Evolutionary conservation across 2,329 filamentous ascomycete species (phyloP).

Genomic region (Cladosporium velox): DNA sequence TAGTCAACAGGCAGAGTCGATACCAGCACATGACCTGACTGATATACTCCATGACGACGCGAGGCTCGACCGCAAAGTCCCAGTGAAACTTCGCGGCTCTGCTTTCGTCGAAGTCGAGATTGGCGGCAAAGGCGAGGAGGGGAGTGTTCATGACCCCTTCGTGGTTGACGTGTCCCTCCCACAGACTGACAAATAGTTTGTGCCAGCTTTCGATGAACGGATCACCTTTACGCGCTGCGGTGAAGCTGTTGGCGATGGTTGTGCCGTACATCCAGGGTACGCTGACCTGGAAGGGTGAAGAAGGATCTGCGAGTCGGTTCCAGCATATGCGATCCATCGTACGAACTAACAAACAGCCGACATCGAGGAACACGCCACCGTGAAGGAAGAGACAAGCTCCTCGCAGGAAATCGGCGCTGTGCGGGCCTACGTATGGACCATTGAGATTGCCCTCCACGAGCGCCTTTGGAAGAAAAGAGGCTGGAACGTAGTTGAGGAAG

Average conservation of each 20-base stretch:
- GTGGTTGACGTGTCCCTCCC: slow-evolving; percentile 22
- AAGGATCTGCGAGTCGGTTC: slow-evolving; percentile 42
- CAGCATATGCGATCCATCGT: slow-evolving; percentile 44
- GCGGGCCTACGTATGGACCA: slow-evolving; percentile 46
- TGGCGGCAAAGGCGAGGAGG: slow-evolving; percentile 21
- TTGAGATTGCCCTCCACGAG: slow-evolving; percentile 49
- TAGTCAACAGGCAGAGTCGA: slow-evolving; percentile 24
- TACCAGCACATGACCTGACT: slow-evolving; percentile 25
- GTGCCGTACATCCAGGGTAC: slow-evolving; percentile 34
- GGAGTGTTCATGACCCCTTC: slow-evolving; percentile 24
- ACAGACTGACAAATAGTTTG: slow-evolving; percentile 26
- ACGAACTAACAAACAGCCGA: slow-evolving; percentile 43
- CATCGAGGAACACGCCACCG: slow-evolving; percentile 47
- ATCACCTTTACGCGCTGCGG: slow-evolving; percentile 46
- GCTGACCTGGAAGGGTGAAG: slow-evolving; percentile 38
- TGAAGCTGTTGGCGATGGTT: slow-evolving; percentile 46
- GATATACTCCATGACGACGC: slow-evolving; percentile 25
- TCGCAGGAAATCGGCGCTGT: slow-evolving; percentile 52
- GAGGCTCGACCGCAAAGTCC: slow-evolving; percentile 24
- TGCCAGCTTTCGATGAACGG: slow-evolving; percentile 34
- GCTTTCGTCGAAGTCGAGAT: slow-evolving; percentile 20
- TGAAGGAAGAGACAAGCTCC: slow-evolving; percentile 44
- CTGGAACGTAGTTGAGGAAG: slow-evolving; percentile 41
- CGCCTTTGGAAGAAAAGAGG: slow-evolving; percentile 39
- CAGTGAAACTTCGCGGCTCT: slow-evolving; percentile 24